These are phyloP conservation scores for Anthoceros angustus DNA, from an alignment of 225 moss, liverwort and hornwort species.

Conservation along the genomic window DNA sequence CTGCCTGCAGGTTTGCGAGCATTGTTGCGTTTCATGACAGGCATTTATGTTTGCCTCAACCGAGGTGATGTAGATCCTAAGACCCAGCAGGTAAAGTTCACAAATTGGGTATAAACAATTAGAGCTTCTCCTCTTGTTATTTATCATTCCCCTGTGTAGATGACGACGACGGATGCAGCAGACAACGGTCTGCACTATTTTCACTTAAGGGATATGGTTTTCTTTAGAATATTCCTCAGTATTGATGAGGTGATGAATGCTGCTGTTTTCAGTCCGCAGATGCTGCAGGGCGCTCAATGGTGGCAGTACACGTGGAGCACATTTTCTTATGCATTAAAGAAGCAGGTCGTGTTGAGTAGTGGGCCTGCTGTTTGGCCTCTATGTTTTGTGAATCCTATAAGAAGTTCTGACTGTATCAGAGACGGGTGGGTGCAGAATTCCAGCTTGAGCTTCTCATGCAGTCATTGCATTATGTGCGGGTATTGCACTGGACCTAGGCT, in stretches of 20 bases:
- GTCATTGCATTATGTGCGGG: slow-evolving; percentile 77
- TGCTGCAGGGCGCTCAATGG: slow-evolving; percentile 84
- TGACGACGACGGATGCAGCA: too few relatives aligned
- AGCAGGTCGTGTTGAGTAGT: slow-evolving; percentile 37
- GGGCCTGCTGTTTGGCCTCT: background rate
- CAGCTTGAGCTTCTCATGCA: slow-evolving; percentile 89
- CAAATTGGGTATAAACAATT: background rate
- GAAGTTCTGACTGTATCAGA: too few relatives aligned
- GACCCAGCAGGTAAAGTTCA: slow-evolving; percentile 35
- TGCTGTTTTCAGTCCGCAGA: slow-evolving; percentile 60
- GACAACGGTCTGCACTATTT: too few relatives aligned
- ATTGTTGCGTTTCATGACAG: slow-evolving; percentile 93
- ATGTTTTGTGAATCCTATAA: background rate
- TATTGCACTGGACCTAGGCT: slow-evolving; percentile 14
- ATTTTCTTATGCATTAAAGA: slow-evolving; percentile 87
- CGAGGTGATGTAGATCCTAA: slow-evolving; percentile 73
- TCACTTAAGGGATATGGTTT: too few relatives aligned
- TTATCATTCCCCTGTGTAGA: background rate
- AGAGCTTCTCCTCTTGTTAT: background rate
- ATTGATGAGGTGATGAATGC: slow-evolving; percentile 2
- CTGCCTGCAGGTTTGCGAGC: slow-evolving; percentile 57
- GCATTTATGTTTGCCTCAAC: slow-evolving; percentile 94
- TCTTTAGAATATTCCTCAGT: too few relatives aligned
- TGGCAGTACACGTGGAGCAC: slow-evolving; percentile 80
- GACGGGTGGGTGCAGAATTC: slow-evolving; percentile 41